These are phyloP conservation scores for Amorphotheca resinae DNA, from an alignment of 495 filamentous ascomycete genomes.

Conservation along the genomic window DNA sequence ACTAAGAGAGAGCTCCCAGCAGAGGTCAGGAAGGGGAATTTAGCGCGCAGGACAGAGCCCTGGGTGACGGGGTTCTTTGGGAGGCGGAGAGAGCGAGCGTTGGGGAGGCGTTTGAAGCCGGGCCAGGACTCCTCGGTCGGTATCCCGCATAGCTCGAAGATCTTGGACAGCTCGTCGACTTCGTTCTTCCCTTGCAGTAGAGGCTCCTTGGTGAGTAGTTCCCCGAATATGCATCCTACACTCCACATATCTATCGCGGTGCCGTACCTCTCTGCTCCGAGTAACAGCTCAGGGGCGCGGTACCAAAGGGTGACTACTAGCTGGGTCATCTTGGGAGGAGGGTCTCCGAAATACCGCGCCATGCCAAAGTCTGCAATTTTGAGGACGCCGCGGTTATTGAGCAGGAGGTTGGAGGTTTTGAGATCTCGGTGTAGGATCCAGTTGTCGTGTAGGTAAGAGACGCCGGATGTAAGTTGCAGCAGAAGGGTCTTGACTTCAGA, in stretches of 20 bases:
- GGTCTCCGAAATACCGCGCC: conserved; percentile 81
- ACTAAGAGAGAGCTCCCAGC: conserved; percentile 60
- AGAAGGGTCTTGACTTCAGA: conserved; percentile 90
- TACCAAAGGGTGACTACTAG: conserved; percentile 98
- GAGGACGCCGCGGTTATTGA: conserved; percentile 90
- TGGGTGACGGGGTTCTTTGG: conserved; percentile 38
- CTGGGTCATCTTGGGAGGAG: conserved; percentile 72
- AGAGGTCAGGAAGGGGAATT: conserved; percentile 70
- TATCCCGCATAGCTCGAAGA: conserved; percentile 85
- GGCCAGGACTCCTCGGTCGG: conserved; percentile 84
- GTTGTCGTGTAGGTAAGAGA: conserved; percentile 74
- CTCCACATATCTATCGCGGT: conserved; percentile 86
- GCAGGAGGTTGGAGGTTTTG: conserved; percentile 89
- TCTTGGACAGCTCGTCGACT: conserved; percentile 63
- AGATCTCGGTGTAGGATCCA: conserved; percentile 96
- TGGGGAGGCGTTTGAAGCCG: conserved; percentile 73
- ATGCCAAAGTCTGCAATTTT: conserved; percentile 98
- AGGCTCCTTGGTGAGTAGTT: conserved; percentile 73
- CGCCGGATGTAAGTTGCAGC: conserved; percentile 67
- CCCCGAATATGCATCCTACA: conserved; percentile 91
- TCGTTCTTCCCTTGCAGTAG: conserved; percentile 88
- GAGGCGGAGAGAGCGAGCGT: conserved; percentile 73
- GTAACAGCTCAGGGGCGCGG: conserved; percentile 77
- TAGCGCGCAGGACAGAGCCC: conserved; percentile 44
- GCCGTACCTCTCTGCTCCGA: conserved; percentile 69